These are phyloP conservation scores for Nicotiana benthamiana DNA, from an alignment of 257 asterid species.

Conservation along the genomic window DNA sequence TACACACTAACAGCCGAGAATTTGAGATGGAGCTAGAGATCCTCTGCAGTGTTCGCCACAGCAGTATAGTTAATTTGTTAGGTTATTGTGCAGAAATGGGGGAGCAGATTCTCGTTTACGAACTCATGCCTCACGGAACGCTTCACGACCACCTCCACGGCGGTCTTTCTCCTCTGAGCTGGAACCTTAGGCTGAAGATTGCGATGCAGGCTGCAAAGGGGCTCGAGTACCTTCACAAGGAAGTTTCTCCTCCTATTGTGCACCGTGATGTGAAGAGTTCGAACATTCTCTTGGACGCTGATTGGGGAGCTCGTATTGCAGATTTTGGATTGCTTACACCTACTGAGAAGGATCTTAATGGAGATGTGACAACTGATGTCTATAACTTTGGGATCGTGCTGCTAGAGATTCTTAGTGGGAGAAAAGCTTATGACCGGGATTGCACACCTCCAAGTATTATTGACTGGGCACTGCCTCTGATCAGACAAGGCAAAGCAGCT, in stretches of 20 bases:
- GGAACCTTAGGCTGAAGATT: slow-evolving; percentile 67
- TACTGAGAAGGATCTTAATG: slow-evolving; percentile 36
- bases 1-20: slow-evolving; percentile 72
- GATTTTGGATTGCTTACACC: slow-evolving; percentile 66
- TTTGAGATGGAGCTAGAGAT: slow-evolving; percentile 78
- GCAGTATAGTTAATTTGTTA: slow-evolving; percentile 69
- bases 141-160: slow-evolving; percentile 95
- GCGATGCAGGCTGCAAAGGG: slow-evolving; percentile 87
- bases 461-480: slow-evolving; percentile 78
- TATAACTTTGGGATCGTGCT: slow-evolving; percentile 76
- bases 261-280: slow-evolving; percentile 81
- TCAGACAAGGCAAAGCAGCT: slow-evolving; percentile 76
- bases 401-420: slow-evolving; percentile 82
- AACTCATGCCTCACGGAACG: slow-evolving; percentile 87
- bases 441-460: slow-evolving; percentile 62
- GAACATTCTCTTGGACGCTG: slow-evolving; percentile 74
- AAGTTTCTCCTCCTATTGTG: slow-evolving; percentile 68
- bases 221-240: slow-evolving; percentile 68
- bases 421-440: slow-evolving; percentile 64
- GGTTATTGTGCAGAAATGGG: slow-evolving; percentile 98
- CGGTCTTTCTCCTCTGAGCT: slow-evolving; percentile 59
- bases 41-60: slow-evolving; percentile 71
- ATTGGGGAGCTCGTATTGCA: slow-evolving; percentile 68
- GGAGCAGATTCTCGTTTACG: slow-evolving; percentile 80
- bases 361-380: slow-evolving; percentile 59